Conservation (phyloP, 139 green algal species). For the Bryopsis sp. region DNA sequence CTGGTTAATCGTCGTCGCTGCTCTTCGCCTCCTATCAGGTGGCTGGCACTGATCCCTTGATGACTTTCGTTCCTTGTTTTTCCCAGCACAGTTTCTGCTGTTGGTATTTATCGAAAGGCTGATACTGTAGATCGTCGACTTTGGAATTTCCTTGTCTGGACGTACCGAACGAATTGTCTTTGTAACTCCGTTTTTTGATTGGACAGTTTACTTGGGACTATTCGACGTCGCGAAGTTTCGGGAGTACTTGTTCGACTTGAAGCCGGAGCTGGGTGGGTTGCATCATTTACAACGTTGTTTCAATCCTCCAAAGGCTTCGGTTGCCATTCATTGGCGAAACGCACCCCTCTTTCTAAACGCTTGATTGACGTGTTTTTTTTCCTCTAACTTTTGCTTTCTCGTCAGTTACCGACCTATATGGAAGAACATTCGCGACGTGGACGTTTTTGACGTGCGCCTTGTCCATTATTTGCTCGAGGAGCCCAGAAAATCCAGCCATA, state of each 20-base stretch:
- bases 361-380: too few relatives aligned
- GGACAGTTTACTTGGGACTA: slow-evolving; percentile 66
- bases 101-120: neutral
- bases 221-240: slow-evolving; percentile 47
- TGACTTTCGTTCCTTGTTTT: neutral
- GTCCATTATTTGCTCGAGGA: slow-evolving; percentile 66
- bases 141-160: neutral
- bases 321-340: too few relatives aligned
- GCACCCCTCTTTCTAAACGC: too few relatives aligned
- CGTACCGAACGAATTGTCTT: neutral
- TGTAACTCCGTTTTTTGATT: neutral
- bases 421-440: slow-evolving; percentile 73
- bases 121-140: neutral
- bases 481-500: slow-evolving; percentile 53
- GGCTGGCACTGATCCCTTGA: neutral
- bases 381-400: too few relatives aligned
- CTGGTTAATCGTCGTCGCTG: slow-evolving; percentile 66
- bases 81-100: neutral
- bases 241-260: slow-evolving; percentile 53
- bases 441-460: slow-evolving; percentile 67
- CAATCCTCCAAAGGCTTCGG: too few relatives aligned
- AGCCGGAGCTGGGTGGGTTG: slow-evolving; percentile 45
- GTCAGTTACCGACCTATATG: slow-evolving; percentile 68
- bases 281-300: neutral
- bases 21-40: slow-evolving; percentile 65